Base-by-base conservation (phyloP, 2,329 filamentous ascomycete genomes). In the Westerdykella aurantiaca region DNA sequence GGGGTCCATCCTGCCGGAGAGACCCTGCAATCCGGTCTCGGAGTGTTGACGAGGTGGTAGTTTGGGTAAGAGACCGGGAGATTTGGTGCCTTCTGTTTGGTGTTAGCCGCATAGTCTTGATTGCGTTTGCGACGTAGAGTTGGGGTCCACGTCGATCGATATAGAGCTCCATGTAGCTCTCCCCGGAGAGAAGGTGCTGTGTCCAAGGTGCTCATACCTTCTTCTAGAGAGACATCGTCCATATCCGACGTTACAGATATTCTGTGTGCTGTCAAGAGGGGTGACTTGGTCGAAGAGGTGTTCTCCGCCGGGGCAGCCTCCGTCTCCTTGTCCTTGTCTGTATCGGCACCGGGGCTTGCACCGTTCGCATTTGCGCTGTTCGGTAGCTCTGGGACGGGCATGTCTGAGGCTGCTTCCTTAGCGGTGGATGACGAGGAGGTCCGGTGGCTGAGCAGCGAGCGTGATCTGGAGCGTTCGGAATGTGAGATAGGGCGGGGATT, bases 1-100 rank as follows among this genome's bases (percentile, higher is more conserved):
- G 25, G 86, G 76, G 31, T 86, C 84, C 40, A 93, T 75, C 37
- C 78, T 81, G 43, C 79, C 83, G 33, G 86, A 83, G 42, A 93
- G 78, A 53, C 85, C 88, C 67, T 83, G 81, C 81, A 74, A 44
- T 6, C 58, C 56, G 42, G 47, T 50, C 31, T 52, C 55, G 6
- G 61, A 63, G 38, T 43, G 44, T 34, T 66, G 55, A 39, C 65
- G 63, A 35, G 81, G 82, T 39, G 82, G 69, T 39, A 78, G 76
- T 63, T 79, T 81, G 41, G 75, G 74, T 14, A 75, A 58, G 46
- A 53, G 47, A 17, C 42, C 34, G 13, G 58, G 37, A 22, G 49
- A 45, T 40, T 61, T 64, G 40, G 51, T 45, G 47, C 48, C 54
- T 43, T 66, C 61, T 65, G 50, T 34, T 16, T 16, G 18, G n/a